Base-by-base conservation (phyloP, 108 stramenopile genomes). In the Cyclotella cryptica region DNA sequence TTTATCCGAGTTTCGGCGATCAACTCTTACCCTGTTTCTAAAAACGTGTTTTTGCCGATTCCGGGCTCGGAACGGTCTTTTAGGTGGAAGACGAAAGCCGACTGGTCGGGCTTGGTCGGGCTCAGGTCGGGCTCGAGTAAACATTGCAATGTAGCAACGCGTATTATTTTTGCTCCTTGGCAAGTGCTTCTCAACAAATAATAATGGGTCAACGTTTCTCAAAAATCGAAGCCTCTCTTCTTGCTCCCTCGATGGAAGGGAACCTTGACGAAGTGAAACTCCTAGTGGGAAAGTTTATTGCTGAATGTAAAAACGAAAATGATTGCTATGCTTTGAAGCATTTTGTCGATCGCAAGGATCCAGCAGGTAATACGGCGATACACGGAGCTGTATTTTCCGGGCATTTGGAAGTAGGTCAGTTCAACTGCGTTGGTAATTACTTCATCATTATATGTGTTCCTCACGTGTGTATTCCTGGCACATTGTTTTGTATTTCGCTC, bases 341-440 rank as follows among this genome's bases (percentile, higher is more conserved):
- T 10, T 27, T 44, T 65, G 66, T 81, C 39, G 58, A 84, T 64
- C 59, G 54, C n/a, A 18, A 52, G 2, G 83, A 84, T 70, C 40
- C 41, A 14, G 40, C 74, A n/a, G 76, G 83, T 9, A 86, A 86
- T 59, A 35, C 60, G 45, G 83, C 86, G 11, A 44, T 86, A 21
- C 79, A 81, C 43, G 83, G 83, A 18, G 81, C 81, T 49, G 70
- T 71, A 10, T 86, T 86, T 51, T 63, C 59, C 7, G 86, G 83
- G 9, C 83, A 86, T 58, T 73, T 81, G 66, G 79, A 80, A 51
- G 57, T 68, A 57, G 55, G 55, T 57, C 5, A 57, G 55, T 57
- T n/a, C 12, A 3, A 5, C 47, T 49, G 15, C 3, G 2, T 17
- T 49, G n/a, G 15, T 49, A n/a, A 49, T 3, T n/a, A 17, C 15